A percentile compares a stretch with the other conserved stretches of the same genome.
These are phyloP conservation scores for Puccinia polysora DNA, from an alignment of 1,284 basidiomycete species.

Conservation along the genomic window DNA sequence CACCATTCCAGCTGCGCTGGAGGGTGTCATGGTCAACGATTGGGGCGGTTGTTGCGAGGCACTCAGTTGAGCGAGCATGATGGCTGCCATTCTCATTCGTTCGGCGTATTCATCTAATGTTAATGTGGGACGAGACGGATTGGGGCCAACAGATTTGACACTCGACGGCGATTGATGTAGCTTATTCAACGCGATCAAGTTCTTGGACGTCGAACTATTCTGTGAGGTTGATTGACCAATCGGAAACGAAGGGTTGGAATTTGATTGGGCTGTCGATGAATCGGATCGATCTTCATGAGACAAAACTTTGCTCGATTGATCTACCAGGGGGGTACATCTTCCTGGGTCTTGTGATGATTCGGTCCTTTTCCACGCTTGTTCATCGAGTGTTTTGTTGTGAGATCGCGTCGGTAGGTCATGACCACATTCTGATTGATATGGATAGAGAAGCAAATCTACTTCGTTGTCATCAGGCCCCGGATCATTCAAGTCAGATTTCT, in stretches of 20 bases:
- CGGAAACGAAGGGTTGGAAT: neutral
- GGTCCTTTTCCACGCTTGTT: constrained; percentile 48
- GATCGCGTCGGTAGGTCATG: constrained; percentile 19
- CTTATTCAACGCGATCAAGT: constrained; percentile 23
- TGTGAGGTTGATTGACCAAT: neutral
- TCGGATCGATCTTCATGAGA: too few relatives aligned
- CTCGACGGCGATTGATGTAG: constrained; percentile 9
- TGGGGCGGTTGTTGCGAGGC: constrained; percentile 58
- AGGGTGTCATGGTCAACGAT: constrained; percentile 47
- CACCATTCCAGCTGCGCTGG: constrained; percentile 50
- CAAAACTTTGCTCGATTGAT: neutral
- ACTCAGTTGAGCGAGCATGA: constrained; percentile 96
- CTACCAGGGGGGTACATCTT: neutral
- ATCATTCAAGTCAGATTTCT: constrained; percentile 68
- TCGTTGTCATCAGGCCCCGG: constrained; percentile 27
- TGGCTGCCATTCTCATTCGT: constrained; percentile 93
- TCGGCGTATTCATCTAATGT: constrained; percentile 91
- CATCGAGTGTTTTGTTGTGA: constrained; percentile 49
- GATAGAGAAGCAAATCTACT: constrained; percentile 31
- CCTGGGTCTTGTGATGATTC: neutral
- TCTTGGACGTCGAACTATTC: neutral
- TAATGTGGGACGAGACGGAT: constrained; percentile 52
- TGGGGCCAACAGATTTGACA: constrained; percentile 41
- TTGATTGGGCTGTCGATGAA: too few relatives aligned
- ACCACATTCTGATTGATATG: constrained; percentile 7